A percentile compares a stretch with the other conserved stretches of the same genome.
phyloP scores from a whole-genome alignment of 2,329 filamentous ascomycete species.

The Fusarium sp. region DNA sequence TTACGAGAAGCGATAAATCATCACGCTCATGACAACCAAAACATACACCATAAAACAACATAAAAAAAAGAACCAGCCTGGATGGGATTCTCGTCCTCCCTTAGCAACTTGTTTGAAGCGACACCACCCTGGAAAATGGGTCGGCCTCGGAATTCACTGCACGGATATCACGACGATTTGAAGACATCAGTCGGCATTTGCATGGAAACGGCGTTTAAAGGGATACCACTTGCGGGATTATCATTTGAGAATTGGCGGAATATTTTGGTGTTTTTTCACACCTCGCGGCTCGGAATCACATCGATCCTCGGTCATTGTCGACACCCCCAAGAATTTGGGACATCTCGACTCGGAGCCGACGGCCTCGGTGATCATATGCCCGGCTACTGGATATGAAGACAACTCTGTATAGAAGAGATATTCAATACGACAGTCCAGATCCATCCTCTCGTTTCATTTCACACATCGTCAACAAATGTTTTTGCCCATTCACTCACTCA shows the following conservation, averaged over 20 bases:
- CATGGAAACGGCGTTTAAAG: constrained; percentile 39
- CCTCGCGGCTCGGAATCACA: constrained; percentile 4
- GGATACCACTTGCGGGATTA: constrained; percentile 30
- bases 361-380: constrained; percentile 1
- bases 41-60: constrained; percentile 2
- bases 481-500: neutral
- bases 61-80: neutral
- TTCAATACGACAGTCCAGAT: constrained; percentile 13
- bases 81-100: constrained; percentile 3
- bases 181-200: constrained; percentile 18
- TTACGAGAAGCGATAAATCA: constrained; percentile 55
- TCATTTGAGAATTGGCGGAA: constrained; percentile 13
- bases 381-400: constrained; percentile 9
- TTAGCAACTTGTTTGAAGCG: constrained; percentile 19
- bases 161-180: constrained; percentile 26
- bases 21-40: constrained; percentile 2
- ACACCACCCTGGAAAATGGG: constrained; percentile 9
- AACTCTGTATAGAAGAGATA: constrained; percentile 10
- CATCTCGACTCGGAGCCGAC: neutral
- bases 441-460: constrained; percentile 7
- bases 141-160: constrained; percentile 22
- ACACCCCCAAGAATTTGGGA: neutral
- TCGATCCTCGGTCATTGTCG: constrained; percentile 4
- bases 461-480: neutral
- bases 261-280: constrained; percentile 4